A percentile compares a stretch with the other conserved stretches of the same genome.
These are phyloP conservation scores for Liriodendron chinense DNA, from an alignment of 164 flowering plant species.

Conservation along the genomic window DNA sequence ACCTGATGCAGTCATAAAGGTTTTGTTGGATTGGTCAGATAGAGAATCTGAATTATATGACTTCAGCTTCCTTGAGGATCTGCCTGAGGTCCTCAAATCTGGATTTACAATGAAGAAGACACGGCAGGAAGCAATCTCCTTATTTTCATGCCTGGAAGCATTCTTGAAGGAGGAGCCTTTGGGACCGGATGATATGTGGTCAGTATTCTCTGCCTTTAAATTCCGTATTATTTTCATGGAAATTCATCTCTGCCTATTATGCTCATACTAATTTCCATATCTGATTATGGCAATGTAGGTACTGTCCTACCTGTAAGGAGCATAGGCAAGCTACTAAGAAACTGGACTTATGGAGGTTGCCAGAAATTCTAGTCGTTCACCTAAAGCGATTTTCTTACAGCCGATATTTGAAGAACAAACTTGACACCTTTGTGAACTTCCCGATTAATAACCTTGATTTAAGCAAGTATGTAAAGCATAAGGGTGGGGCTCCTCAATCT, in stretches of 20 bases:
- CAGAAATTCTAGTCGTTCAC: slow-evolving; percentile 90
- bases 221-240: background rate
- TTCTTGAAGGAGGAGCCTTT: slow-evolving; percentile 94
- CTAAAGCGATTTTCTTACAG: slow-evolving; percentile 89
- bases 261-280: background rate
- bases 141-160: slow-evolving; percentile 94
- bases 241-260: background rate
- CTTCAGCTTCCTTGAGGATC: slow-evolving; percentile 60
- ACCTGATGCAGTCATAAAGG: slow-evolving; percentile 34
- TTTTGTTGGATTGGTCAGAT: slow-evolving; percentile 82
- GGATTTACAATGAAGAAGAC: slow-evolving; percentile 67
- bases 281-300: slow-evolving; percentile 49
- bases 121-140: slow-evolving; percentile 69
- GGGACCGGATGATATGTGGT: slow-evolving; percentile 99
- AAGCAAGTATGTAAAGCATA: slow-evolving; percentile 64
- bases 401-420: slow-evolving; percentile 79
- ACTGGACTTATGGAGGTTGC: slow-evolving; percentile 92
- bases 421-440: slow-evolving; percentile 85
- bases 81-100: slow-evolving; percentile 77
- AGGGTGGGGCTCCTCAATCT: slow-evolving; percentile 36
- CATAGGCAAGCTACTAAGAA: slow-evolving; percentile 93
- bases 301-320: slow-evolving; percentile 91
- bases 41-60: slow-evolving; percentile 67
- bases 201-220: background rate
- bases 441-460: slow-evolving; percentile 81